Base-by-base conservation (phyloP, 345 rosid genomes). In the Eucalyptus brandiana region DNA sequence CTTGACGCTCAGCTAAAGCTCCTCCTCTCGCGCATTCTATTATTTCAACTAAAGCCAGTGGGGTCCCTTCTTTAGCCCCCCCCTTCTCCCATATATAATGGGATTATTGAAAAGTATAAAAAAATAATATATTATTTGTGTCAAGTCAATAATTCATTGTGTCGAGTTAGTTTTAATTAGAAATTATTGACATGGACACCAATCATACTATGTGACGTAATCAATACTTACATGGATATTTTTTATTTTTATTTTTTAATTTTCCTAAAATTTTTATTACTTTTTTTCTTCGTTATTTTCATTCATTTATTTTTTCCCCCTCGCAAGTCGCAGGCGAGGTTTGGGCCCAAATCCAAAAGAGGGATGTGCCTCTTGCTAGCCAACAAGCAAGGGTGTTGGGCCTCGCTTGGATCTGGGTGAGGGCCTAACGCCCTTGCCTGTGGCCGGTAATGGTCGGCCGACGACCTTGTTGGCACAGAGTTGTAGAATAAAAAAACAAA, bases 121-220 rank as follows among this genome's bases (percentile, higher is more conserved):
- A 56, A 9, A 56, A 24, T 24, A 1, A 23, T 56, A 24, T 21
- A 56, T 4, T 24, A 9, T 10, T 4, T 56, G 3, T 24, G 6
- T 23, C 12, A 24, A 56, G 28, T 56, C 30, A 9, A 24, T 2
- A 9, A 9, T 56, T 56, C 28, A 24, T 56, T 56, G 12, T 56
- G 28, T 8, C 2, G 9, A 9, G 6, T 21, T 6, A 56, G 4
- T 9, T 56, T 56, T 56, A 0, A 56, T 21, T 56, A 9, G 6
- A 23, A 24, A 56, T 56, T 5, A 24, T 24, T 56, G 1, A 54
- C 1, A 8, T 54, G 0, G 1, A 23, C 3, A 4, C 6, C 4
- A 0, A 24, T 56, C 0, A 1, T 56, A 4, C 0, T 23, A 56
- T 1, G 6, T 56, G 30, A 9, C 6, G 24, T 56, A 1, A 24